Conservation (phyloP, 805 yeast species). For the Starmera amethionina region DNA sequence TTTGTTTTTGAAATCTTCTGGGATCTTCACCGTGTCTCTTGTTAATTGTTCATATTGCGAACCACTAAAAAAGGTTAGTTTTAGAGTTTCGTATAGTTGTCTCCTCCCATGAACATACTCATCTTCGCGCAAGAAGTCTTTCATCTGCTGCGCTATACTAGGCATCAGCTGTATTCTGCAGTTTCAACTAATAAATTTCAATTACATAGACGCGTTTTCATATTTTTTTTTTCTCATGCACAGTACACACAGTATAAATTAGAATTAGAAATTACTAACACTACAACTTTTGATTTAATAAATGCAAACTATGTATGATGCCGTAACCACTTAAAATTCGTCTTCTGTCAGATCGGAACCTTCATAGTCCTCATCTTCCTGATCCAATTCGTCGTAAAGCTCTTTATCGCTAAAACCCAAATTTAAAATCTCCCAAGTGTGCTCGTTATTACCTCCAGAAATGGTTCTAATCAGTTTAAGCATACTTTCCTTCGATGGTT, state of each 20-base stretch:
- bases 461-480: conserved; percentile 44
- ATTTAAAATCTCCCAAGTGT: conserved; percentile 18
- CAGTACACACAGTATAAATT: no score
- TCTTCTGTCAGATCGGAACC: no score
- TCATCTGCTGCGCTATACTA: conserved; percentile 3
- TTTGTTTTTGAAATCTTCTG: conserved; percentile 7
- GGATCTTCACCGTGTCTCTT: conserved; percentile 3
- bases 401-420: neutral
- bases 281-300: no score
- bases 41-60: conserved; percentile 5
- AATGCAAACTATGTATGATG: no score
- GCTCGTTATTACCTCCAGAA: conserved; percentile 38
- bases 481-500: conserved; percentile 36
- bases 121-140: conserved; percentile 2
- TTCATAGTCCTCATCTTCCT: neutral
- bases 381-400: conserved; percentile 9
- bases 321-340: no score
- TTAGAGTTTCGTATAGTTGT: no score
- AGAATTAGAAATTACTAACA: no score
- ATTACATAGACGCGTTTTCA: neutral
- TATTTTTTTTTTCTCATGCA: neutral
- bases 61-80: conserved; percentile 1
- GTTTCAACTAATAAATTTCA: neutral
- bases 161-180: conserved; percentile 1
- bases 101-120: conserved; percentile 4